phyloP scores from a whole-genome alignment of 257 asterid genomes.

The Solanum chiquidenum region DNA sequence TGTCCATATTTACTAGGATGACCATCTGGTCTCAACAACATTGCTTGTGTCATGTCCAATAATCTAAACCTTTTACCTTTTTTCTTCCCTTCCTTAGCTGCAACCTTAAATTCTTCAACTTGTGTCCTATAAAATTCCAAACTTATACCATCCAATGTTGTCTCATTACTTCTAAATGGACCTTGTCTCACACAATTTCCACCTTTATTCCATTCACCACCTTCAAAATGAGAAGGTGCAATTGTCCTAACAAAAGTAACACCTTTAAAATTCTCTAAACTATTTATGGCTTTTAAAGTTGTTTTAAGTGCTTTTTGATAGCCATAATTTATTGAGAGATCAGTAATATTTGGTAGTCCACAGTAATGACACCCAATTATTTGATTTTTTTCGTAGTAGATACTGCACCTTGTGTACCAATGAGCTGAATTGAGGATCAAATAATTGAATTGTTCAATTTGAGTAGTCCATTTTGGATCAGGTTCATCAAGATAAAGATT shows the following conservation, averaged over 20 bases:
- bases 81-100: slow-evolving; percentile 3
- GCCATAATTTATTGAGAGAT: slow-evolving; percentile 14
- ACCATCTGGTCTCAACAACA: slow-evolving; percentile 30
- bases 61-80: slow-evolving; percentile 11
- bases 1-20: slow-evolving; percentile 33
- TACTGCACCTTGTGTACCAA: slow-evolving; percentile 20
- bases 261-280: slow-evolving; percentile 9
- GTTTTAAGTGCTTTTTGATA: slow-evolving; percentile 16
- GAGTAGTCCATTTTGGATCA: slow-evolving; percentile 11
- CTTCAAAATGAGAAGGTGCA: slow-evolving; percentile 28
- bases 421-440: slow-evolving; percentile 19
- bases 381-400: slow-evolving; percentile 6
- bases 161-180: slow-evolving; percentile 21
- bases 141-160: slow-evolving; percentile 11
- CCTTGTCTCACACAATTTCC: slow-evolving; percentile 17
- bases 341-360: slow-evolving; percentile 5
- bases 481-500: slow-evolving; percentile 21
- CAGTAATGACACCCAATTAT: slow-evolving; percentile 21
- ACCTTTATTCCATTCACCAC: slow-evolving; percentile 23
- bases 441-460: slow-evolving; percentile 15
- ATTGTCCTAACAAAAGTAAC: slow-evolving; percentile 15
- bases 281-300: slow-evolving; percentile 13
- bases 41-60: slow-evolving; percentile 21
- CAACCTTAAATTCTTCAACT: slow-evolving; percentile 19
- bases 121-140: slow-evolving; percentile 24